Evolutionary conservation across 768 basidiomycete genomes (phyloP).

Genomic region (Obba rivulosa): DNA sequence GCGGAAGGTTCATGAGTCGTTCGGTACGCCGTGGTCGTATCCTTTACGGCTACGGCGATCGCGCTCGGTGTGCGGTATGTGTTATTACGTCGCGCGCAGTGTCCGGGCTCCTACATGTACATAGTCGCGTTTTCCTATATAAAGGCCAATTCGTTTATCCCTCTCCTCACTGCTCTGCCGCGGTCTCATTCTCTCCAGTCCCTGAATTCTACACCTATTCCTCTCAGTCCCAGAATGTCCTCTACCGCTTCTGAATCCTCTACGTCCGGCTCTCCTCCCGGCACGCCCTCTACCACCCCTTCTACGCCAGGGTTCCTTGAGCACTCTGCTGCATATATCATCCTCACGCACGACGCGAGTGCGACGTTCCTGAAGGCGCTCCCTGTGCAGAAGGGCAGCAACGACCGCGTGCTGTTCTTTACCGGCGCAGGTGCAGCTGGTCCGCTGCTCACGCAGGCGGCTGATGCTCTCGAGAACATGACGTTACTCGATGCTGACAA

Average conservation of each 20-base stretch:
- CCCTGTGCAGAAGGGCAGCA: constrained; percentile 9
- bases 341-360: constrained; percentile 13
- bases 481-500: constrained; percentile 5
- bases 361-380: constrained; percentile 13
- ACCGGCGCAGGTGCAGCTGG: constrained; percentile 10
- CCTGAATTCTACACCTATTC: neutral
- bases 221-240: constrained; percentile 4
- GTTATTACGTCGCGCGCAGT: constrained; percentile 1
- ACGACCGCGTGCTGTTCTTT: constrained; percentile 17
- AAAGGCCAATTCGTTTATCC: constrained; percentile 6
- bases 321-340: constrained; percentile 4
- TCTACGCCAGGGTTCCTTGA: constrained; percentile 7
- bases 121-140: constrained; percentile 5
- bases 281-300: constrained; percentile 13
- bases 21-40: neutral
- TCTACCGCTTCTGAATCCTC: constrained; percentile 8
- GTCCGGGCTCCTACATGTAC: constrained; percentile 16
- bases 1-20: neutral
- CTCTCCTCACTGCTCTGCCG: neutral
- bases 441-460: constrained; percentile 11
- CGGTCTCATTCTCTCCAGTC: neutral
- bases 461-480: constrained; percentile 13
- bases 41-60: neutral
- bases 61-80: too few relatives aligned
- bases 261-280: constrained; percentile 5